These are phyloP conservation scores for Nyctanthes arbortristis DNA, from an alignment of 257 asterid genomes.

Conservation along the genomic window DNA sequence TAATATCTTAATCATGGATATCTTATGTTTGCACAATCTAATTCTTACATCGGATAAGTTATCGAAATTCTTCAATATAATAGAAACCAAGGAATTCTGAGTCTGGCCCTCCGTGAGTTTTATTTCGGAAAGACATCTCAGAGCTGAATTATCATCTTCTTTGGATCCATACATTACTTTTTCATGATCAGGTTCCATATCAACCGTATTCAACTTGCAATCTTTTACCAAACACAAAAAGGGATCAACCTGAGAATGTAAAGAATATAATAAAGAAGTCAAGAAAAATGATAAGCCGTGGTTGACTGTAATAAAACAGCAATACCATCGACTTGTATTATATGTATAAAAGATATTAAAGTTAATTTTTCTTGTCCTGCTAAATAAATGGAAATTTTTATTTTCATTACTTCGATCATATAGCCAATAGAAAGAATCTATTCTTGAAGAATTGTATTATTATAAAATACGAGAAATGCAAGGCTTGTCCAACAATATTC, in stretches of 20 bases:
- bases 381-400: not conserved
- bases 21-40: not conserved
- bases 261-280: constrained; percentile 3
- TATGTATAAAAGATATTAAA: no score
- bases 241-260: constrained; percentile 76
- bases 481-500: not conserved
- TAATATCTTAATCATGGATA: constrained; percentile 5
- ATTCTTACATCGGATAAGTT: constrained; percentile 49
- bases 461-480: not conserved
- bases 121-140: constrained; percentile 64
- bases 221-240: constrained; percentile 78
- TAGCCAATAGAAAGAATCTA: not conserved
- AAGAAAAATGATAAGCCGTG: not conserved
- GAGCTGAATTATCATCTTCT: constrained; percentile 78
- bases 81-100: constrained; percentile 60
- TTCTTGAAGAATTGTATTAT: no score
- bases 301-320: not conserved
- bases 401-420: not conserved
- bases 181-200: constrained; percentile 39
- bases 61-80: constrained; percentile 61
- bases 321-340: no score
- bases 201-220: constrained; percentile 68
- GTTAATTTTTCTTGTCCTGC: not conserved
- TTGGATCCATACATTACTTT: constrained; percentile 61
- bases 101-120: constrained; percentile 59